Evolutionary conservation across 176 grass and related monocot genomes (phyloP), one percentile per base, ranked within the genome.

Genomic region (Aegilops umbellulata): DNA sequence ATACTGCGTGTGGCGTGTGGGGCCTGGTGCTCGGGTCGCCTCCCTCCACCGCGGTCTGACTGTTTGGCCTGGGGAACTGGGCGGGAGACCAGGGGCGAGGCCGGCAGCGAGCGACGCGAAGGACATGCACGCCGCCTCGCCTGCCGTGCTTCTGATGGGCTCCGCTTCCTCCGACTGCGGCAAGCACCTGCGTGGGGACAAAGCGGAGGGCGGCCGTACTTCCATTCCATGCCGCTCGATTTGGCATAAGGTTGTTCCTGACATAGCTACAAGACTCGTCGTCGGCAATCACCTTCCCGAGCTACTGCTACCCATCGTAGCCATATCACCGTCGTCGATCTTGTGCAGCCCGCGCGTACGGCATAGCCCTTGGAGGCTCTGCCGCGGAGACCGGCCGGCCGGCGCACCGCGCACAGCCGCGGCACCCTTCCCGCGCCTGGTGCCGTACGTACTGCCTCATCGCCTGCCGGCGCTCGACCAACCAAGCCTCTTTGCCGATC

Each of bases 51-150:
- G 25, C 77, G 47, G 20, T 29, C 62, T 53, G 53, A 3, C 75
- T 79, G 84, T 29, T 51, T 83, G 74, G 57, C 88, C 68, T 76
- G 60, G 78, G 83, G 75, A 86, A 67, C 63, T 71, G 49, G 51
- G 88, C 74, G 57, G 32, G 55, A 83, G 30, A 65, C 30, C 83
- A 82, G 84, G 39, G 53, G 34, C 67, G 81, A 84, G 76, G 66
- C 14, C 3, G 14, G 62, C 71, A 57, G 82, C 88, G 68, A 39
- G 51, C 84, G 39, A 71, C 51, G 83, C 72, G 5, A 58, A 35
- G 53, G 84, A 41, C 84, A 83, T 90, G 84, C 89, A 87, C 57
- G 70, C 19, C 73, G 62, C 82, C 42, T 89, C 42, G 82, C 69
- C 82, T 68, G 69, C 69, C 70, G 53, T 69, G 12, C 57, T 73